Evolutionary conservation across 176 grass and related monocot species (phyloP).

Genomic region (sorghum (Sorghum bicolor)): Sorghum_bicolor_NCBIv3 NC_012872.2:10804501-10805000

Average conservation of each 20-base stretch:
- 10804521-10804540: neutral
- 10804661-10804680: neutral
- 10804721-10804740: neutral
- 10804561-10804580: neutral
- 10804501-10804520: neutral
- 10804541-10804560: neutral
- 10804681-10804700: neutral
- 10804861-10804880: neutral
- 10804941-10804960: neutral
- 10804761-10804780: neutral
- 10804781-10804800: neutral
- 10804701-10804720: neutral
- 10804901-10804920: conserved; percentile 16
- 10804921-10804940: neutral
- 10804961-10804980: neutral
- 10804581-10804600: neutral
- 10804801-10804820: neutral
- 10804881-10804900: neutral
- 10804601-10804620: neutral
- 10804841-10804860: neutral
- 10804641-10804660: neutral
- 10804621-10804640: neutral
- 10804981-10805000: conserved; percentile 80
- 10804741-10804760: neutral
- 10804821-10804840: neutral